Evolutionary conservation across 805 yeast species (phyloP), one percentile per base, ranked within the genome.

Genomic region (Kurtzmaniella cleridarum): DNA sequence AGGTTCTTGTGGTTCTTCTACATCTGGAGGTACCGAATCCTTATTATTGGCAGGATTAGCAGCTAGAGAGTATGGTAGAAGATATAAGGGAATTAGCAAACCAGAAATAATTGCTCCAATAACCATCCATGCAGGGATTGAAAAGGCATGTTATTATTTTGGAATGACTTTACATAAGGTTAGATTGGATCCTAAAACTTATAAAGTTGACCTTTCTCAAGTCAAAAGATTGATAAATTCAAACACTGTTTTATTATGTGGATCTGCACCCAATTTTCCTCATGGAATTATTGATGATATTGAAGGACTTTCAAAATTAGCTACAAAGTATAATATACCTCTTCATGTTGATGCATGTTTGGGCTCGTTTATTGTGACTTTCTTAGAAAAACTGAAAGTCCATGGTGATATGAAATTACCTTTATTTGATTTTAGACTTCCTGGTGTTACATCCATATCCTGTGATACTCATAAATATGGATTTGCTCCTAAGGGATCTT

Each of bases 381-480:
- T 83, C 53, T 74, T 85, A 65, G 79, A 77, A 42, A 75, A 76
- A 41, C 75, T 88, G 2, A 42, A 44, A 16, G 64, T 66, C 11
- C 69, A 63, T 38, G 84, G 84, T 2, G 69, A 62, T 36, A 57
- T 50, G 10, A 40, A 31, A 29, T 46, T 66, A 2, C 83, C 84
- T 5, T 54, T 64, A 10, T 90, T 91, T 62, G 98, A 93, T 58
- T 91, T 91, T 64, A 68, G 91, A 47, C 71, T 88, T 2, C 83
- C 87, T 1, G 93, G 74, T 26, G 98, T 93, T n/a, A 93, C 98
- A 1, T 89, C 97, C 2, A 91, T 91, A 41, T 86, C 96, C n/a
- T 93, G 98, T 64, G 98, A 91, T 59, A 91, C 98, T n/a, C 98
- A 91, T 69, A 91, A 91, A 61, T 91, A 91, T 55, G 98, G 98